Percentiles rank a stretch among this genome's conserved stretches.
Conservation (phyloP, 306 rosid genomes). For the Parietaria judaica region DNA sequence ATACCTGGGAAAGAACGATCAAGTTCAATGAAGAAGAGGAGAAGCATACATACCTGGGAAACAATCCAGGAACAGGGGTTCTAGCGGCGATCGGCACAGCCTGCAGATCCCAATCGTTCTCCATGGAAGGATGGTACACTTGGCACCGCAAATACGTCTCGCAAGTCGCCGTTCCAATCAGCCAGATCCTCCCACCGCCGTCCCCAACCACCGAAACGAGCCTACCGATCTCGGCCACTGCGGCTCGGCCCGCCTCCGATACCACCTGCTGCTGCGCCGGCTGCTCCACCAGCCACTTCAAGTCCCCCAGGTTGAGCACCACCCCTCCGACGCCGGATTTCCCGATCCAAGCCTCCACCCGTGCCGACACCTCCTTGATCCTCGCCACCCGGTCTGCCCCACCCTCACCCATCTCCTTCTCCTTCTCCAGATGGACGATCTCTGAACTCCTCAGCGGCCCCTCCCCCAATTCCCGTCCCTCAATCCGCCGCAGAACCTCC, state of each 20-base stretch:
- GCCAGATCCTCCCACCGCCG: constrained; percentile 58
- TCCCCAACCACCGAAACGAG: constrained; percentile 55
- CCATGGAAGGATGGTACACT: constrained; percentile 99
- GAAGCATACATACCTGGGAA: constrained; percentile 47
- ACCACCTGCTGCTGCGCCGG: constrained; percentile 55
- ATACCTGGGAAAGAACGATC: neutral
- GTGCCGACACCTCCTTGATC: constrained; percentile 55
- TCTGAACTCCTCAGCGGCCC: constrained; percentile 39
- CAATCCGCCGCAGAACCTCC: constrained; percentile 65
- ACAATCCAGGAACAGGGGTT: constrained; percentile 54
- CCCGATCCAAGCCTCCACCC: constrained; percentile 45
- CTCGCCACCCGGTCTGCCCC: constrained; percentile 36
- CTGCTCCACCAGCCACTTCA: constrained; percentile 92
- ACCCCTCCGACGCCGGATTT: constrained; percentile 38
- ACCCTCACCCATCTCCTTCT: constrained; percentile 62
- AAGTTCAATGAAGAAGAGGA: neutral
- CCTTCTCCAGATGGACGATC: constrained; percentile 68
- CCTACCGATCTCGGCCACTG: constrained; percentile 70
- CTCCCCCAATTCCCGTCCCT: constrained; percentile 53
- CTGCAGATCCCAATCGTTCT: constrained; percentile 96
- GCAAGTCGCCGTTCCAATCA: constrained; percentile 92
- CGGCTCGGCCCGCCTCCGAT: constrained; percentile 65
- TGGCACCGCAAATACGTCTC: constrained; percentile 97
- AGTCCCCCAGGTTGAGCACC: constrained; percentile 74
- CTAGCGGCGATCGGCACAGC: constrained; percentile 72